phyloP scores from a whole-genome alignment of 192 early-diverging fungal species.

The Ambispora gerdemannii region DNA sequence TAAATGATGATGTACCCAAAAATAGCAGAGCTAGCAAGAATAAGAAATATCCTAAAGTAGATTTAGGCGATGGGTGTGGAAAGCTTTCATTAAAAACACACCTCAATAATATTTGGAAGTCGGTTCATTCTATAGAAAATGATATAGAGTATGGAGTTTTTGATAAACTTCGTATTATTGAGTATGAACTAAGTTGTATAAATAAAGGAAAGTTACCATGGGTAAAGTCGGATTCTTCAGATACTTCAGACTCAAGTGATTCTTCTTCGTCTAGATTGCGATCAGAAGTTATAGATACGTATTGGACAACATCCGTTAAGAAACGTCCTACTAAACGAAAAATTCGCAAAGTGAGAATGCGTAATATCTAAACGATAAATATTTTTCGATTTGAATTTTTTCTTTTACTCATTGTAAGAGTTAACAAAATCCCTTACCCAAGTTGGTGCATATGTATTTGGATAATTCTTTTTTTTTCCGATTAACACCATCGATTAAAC shows the following conservation, averaged over 20 bases:
- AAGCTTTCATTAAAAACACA: constrained; percentile 13
- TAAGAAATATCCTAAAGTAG: constrained; percentile 23
- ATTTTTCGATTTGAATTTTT: too few relatives aligned
- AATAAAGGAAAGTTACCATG: neutral
- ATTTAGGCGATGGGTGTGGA: constrained; percentile 19
- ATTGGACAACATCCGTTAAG: too few relatives aligned
- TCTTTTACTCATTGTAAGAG: too few relatives aligned
- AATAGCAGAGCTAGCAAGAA: constrained; percentile 18
- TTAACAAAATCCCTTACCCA: too few relatives aligned
- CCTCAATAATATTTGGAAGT: too few relatives aligned
- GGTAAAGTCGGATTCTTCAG: neutral
- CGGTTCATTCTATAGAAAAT: constrained; percentile 18
- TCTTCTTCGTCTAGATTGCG: neutral
- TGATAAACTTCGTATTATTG: constrained; percentile 9
- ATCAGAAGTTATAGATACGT: neutral
- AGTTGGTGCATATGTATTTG: too few relatives aligned
- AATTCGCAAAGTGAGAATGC: too few relatives aligned
- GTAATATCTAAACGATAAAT: too few relatives aligned
- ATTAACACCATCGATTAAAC: too few relatives aligned
- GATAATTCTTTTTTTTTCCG: too few relatives aligned
- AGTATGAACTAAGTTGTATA: constrained; percentile 11
- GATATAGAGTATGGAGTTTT: constrained; percentile 14
- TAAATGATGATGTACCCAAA: neutral
- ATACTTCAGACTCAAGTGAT: neutral
- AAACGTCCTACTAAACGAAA: too few relatives aligned